Evolutionary conservation across 2,329 filamentous ascomycete genomes (phyloP), one percentile per base, ranked within the genome.

Genomic region (Kalmusia sp.): DNA sequence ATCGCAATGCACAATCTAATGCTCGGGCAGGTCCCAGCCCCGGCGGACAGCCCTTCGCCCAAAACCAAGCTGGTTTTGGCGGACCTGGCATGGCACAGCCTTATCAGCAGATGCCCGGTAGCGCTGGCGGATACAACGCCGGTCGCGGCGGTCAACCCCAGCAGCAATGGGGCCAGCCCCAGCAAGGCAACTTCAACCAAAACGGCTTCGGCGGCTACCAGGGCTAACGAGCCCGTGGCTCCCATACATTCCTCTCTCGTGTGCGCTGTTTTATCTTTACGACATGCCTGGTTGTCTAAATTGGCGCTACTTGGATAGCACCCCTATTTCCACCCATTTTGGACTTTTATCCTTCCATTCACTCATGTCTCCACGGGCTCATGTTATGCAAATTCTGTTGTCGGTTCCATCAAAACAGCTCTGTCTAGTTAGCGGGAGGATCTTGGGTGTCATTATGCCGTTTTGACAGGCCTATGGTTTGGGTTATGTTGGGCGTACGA

Each of bases 111-210:
- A 79, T 78, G 70, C 81, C 82, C 31, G 81, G 79, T 63, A 95
- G 89, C 71, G 89, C 90, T 64, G 91, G 90, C 66, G 91, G 91
- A 57, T 96, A 92, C 70, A 40, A 35, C 9, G 37, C 37, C n/a
- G 91, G 91, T 58, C 91, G 92, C 71, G 91, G 90, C 61, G 82
- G 82, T 58, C 82, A 82, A 58, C 76, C 79, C 51, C 79, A 81
- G 57, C 68, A 73, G 62, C 80, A 81, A 67, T 84, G 83, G 80
- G 79, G 78, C 55, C 81, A 82, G 67, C 81, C 82, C 67, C 80
- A 65, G 46, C 70, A 74, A 51, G 80, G 77, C 54, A 71, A 69
- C 55, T 79, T 77, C 64, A 81, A 79, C 61, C 72, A 74, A 63
- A 84, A 84, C 70, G 82, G 81, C 69, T 86, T 84, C 68, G 81